Conservation (phyloP, 192 early-diverging fungal genomes). For the Thamnidium elegans region DNA sequence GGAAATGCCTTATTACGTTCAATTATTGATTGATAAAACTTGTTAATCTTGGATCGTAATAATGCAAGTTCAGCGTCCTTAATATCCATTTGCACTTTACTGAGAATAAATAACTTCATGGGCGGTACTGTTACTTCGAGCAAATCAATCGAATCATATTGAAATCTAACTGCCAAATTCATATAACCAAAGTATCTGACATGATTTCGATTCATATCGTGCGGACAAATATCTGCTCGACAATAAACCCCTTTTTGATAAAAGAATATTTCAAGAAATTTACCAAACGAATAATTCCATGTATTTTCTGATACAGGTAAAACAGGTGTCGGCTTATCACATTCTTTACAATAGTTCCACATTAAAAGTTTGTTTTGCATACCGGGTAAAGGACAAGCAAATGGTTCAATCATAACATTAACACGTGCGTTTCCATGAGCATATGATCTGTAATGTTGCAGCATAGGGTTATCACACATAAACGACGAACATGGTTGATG, state of each 20-base stretch:
- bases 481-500: conserved; percentile 61
- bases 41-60: conserved; percentile 65
- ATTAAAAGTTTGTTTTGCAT: conserved; percentile 79
- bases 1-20: conserved; percentile 79
- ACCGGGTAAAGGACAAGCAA: conserved; percentile 54
- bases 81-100: conserved; percentile 60
- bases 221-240: conserved; percentile 72
- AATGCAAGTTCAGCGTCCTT: conserved; percentile 74
- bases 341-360: conserved; percentile 86
- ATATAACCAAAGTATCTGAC: conserved; percentile 81
- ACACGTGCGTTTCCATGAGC: conserved; percentile 79
- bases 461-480: conserved; percentile 74
- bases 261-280: conserved; percentile 90
- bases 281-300: conserved; percentile 96
- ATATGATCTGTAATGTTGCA: conserved; percentile 84
- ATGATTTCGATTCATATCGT: conserved; percentile 81
- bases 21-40: conserved; percentile 85
- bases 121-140: conserved; percentile 74
- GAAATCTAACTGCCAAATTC: conserved; percentile 75
- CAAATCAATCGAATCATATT: conserved; percentile 68
- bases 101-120: conserved; percentile 57
- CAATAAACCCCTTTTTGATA: conserved; percentile 70
- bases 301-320: conserved; percentile 81
- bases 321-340: conserved; percentile 65
- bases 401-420: conserved; percentile 68